Conservation (phyloP, 495 filamentous ascomycete species). For the Penicillium odoratum region DNA sequence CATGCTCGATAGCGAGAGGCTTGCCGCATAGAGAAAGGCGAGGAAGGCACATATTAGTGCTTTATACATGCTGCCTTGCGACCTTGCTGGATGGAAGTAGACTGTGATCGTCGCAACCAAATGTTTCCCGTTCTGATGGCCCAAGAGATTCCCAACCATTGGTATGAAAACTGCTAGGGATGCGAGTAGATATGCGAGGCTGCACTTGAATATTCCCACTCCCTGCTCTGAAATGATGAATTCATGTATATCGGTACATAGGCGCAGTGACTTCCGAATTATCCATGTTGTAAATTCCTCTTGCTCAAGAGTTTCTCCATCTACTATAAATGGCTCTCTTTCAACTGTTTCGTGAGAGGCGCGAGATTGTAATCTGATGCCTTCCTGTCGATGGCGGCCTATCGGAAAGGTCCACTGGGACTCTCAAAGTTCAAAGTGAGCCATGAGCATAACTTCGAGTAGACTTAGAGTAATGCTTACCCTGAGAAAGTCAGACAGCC, state of each 20-base stretch:
- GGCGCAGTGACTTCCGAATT: too few relatives aligned
- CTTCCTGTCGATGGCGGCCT: too few relatives aligned
- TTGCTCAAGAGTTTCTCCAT: too few relatives aligned
- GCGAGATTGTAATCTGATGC: too few relatives aligned
- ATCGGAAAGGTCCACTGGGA: too few relatives aligned
- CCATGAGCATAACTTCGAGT: too few relatives aligned
- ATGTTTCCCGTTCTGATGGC: slow-evolving; percentile 91
- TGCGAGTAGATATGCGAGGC: slow-evolving; percentile 84
- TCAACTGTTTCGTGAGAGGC: too few relatives aligned
- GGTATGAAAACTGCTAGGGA: slow-evolving; percentile 85
- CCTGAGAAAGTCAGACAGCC: too few relatives aligned
- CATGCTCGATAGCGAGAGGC: slow-evolving; percentile 86
- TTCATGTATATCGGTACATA: slow-evolving; percentile 24
- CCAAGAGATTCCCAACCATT: slow-evolving; percentile 68
- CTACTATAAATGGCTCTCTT: too few relatives aligned
- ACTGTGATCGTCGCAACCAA: slow-evolving; percentile 91
- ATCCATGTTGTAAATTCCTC: too few relatives aligned
- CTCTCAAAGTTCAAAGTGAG: too few relatives aligned
- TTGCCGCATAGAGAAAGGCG: slow-evolving; percentile 81
- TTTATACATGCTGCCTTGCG: slow-evolving; percentile 87
- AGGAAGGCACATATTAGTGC: slow-evolving; percentile 79
- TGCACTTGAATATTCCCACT: slow-evolving; percentile 85
- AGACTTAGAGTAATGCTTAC: too few relatives aligned
- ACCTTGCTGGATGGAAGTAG: slow-evolving; percentile 92
- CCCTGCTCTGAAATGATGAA: slow-evolving; percentile 59